These are phyloP conservation scores for Mycena haematopus DNA, from an alignment of 768 basidiomycete genomes.

Conservation along the genomic window DNA sequence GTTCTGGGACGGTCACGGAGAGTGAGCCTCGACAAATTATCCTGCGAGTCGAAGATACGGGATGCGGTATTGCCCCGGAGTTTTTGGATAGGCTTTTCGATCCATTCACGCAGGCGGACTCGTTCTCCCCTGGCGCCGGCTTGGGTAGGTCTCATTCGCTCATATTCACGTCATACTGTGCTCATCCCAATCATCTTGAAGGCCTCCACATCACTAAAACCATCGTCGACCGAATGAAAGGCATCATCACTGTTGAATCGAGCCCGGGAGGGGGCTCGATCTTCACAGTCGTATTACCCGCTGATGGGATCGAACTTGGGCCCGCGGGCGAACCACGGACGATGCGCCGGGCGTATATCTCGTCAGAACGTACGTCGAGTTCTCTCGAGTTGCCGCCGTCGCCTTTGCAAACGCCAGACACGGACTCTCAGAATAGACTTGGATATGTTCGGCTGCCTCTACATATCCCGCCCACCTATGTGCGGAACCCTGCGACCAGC, in stretches of 20 bases:
- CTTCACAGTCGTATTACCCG: conserved; percentile 14
- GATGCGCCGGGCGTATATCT: conserved; percentile 2
- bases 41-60: conserved; percentile 15
- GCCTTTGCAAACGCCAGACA: not conserved
- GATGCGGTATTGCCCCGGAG: conserved; percentile 16
- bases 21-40: conserved; percentile 1
- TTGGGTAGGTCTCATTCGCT: conserved; percentile 4
- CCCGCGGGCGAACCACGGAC: not conserved
- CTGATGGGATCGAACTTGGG: conserved; percentile 2
- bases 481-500: not conserved
- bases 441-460: not conserved
- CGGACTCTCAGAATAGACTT: not conserved
- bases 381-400: not conserved
- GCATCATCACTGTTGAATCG: conserved; percentile 20
- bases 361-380: not conserved
- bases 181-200: not conserved
- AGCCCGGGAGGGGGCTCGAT: conserved; percentile 10
- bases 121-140: conserved; percentile 24
- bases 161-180: not conserved
- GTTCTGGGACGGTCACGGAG: not conserved
- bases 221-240: conserved; percentile 19
- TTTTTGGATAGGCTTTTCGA: conserved; percentile 19
- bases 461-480: not conserved
- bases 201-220: conserved; percentile 22
- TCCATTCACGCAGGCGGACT: conserved; percentile 22